Evolutionary conservation across 2,329 filamentous ascomycete genomes (phyloP).

Genomic region (Rhinocladiella similis): DNA sequence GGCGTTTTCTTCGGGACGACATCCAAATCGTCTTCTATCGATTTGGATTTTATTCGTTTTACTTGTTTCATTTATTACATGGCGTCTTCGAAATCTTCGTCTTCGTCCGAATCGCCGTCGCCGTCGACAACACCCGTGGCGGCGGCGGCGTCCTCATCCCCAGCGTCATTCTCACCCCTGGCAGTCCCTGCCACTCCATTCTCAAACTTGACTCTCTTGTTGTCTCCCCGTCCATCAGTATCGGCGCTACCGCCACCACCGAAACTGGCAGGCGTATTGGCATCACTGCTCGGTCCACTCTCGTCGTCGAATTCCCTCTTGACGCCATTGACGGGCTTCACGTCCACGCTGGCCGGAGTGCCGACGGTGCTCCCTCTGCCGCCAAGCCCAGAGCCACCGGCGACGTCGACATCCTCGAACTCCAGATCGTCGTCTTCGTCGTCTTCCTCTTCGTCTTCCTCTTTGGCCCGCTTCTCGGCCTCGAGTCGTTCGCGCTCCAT

Average conservation of each 20-base stretch:
- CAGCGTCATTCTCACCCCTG: constrained; percentile 1
- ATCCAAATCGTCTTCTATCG: too few relatives aligned
- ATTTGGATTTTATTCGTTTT: too few relatives aligned
- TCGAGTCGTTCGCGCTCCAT: constrained; percentile 25
- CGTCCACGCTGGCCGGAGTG: constrained; percentile 17
- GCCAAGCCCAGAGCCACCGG: background rate
- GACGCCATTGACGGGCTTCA: constrained; percentile 18
- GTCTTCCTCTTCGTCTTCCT: constrained; percentile 26
- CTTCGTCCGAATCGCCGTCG: constrained; percentile 29
- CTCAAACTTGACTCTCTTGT: constrained; percentile 26
- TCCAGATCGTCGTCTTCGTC: constrained; percentile 30
- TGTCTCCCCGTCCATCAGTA: constrained; percentile 3
- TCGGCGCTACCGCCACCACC: background rate
- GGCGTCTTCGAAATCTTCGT: constrained; percentile 31
- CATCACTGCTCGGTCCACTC: constrained; percentile 18
- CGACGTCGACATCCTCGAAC: constrained; percentile 28
- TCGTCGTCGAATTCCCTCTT: constrained; percentile 27
- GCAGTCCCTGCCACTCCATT: constrained; percentile 15
- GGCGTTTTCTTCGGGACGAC: too few relatives aligned
- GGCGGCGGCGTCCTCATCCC: too few relatives aligned
- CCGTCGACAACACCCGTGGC: background rate
- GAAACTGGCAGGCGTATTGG: constrained; percentile 21
- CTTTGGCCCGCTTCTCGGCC: constrained; percentile 20
- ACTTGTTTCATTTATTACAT: too few relatives aligned
- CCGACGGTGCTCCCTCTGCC: constrained; percentile 10